These are phyloP conservation scores for Pyrrhoderma noxium DNA, from an alignment of 1,284 basidiomycete species.

Conservation along the genomic window DNA sequence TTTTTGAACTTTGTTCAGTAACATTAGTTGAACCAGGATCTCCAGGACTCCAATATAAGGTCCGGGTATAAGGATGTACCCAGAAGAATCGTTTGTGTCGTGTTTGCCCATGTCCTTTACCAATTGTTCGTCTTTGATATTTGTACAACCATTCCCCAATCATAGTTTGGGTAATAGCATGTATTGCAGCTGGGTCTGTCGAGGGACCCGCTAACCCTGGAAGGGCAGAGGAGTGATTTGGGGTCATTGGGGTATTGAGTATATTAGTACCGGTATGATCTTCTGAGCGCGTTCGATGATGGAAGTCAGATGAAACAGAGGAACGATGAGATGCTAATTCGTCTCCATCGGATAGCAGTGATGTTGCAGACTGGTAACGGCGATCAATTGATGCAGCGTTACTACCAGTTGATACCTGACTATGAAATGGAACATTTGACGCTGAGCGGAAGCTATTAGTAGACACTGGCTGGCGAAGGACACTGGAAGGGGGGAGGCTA, in stretches of 20 bases:
- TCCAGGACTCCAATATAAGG: conserved; percentile 92
- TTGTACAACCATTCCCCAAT: conserved; percentile 99
- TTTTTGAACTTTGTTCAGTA: conserved; percentile 92
- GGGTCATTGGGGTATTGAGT: conserved; percentile 19
- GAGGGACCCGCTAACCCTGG: conserved; percentile 33
- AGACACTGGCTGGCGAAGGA: conserved; percentile 66
- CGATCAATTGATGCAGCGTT: conserved; percentile 37
- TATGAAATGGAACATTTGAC: conserved; percentile 41
- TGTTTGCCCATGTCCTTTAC: conserved; percentile 85
- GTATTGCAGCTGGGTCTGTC: conserved; percentile 84
- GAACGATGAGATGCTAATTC: conserved; percentile 58
- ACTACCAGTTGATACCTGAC: conserved; percentile 38
- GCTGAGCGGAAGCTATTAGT: conserved; percentile 76
- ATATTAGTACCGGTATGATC: conserved; percentile 15
- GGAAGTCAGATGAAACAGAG: conserved; percentile 64
- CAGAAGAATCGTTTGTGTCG: conserved; percentile 97
- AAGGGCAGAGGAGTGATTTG: conserved; percentile 17
- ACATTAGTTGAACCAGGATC: conserved; percentile 88
- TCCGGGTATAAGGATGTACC: conserved; percentile 99
- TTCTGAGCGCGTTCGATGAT: conserved; percentile 31
- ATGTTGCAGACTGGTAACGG: conserved; percentile 55
- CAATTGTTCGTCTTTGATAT: conserved; percentile 89
- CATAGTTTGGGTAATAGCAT: conserved; percentile 99
- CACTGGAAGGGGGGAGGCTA: conserved; percentile 62
- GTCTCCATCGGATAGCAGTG: conserved; percentile 57